These are phyloP conservation scores for Teunomyces pallodes DNA, from an alignment of 805 yeast genomes.

Conservation along the genomic window DNA sequence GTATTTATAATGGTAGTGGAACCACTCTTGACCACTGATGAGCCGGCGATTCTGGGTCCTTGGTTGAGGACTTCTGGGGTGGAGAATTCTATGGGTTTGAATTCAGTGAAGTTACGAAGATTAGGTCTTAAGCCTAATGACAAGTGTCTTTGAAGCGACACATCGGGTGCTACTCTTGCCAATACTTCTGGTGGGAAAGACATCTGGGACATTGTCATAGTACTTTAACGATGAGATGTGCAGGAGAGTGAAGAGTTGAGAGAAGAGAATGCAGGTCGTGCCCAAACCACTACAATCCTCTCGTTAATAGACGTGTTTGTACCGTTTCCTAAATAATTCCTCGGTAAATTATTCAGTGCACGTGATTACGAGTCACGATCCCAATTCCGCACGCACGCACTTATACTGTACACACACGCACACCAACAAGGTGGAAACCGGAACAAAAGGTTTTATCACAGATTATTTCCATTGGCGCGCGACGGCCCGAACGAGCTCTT, in stretches of 20 bases:
- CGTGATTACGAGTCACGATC: too few relatives aligned
- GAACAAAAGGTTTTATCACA: neutral
- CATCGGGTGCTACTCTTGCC: conserved; percentile 81
- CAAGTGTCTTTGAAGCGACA: conserved; percentile 76
- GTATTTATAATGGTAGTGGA: conserved; percentile 71
- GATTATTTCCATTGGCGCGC: neutral
- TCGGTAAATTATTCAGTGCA: neutral
- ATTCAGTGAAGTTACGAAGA: conserved; percentile 67
- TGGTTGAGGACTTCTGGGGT: conserved; percentile 21
- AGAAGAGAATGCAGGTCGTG: neutral
- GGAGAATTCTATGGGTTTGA: conserved; percentile 51
- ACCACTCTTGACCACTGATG: conserved; percentile 68
- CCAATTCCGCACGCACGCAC: neutral
- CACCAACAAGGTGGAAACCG: too few relatives aligned
- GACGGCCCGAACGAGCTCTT: neutral
- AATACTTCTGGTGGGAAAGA: conserved; percentile 78
- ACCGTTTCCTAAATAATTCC: neutral
- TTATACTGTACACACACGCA: too few relatives aligned
- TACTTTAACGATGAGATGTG: neutral
- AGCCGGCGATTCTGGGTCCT: conserved; percentile 50
- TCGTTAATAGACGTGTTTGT: neutral
- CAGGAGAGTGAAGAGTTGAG: neutral
- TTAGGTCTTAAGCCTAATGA: conserved; percentile 75
- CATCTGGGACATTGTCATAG: conserved; percentile 4
- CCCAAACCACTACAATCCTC: too few relatives aligned